Evolutionary conservation across 2,329 filamentous ascomycete genomes (phyloP).

Genomic region (Epichloe scottii): DNA sequence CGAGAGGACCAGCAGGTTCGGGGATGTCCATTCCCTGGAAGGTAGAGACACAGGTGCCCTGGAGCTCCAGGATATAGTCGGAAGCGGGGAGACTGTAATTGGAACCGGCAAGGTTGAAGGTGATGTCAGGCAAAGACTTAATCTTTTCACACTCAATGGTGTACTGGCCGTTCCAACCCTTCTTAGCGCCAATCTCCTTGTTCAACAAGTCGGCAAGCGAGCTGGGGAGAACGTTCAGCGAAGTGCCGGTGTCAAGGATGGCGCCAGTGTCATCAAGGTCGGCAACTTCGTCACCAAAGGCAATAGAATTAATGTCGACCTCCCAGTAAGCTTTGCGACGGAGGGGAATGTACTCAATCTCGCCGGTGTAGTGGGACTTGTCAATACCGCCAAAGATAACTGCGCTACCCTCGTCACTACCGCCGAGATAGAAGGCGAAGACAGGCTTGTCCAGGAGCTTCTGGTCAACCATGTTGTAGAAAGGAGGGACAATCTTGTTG

Average conservation of each 20-base stretch:
- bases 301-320: slow-evolving; percentile 87
- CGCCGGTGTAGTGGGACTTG: slow-evolving; percentile 65
- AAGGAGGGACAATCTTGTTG: slow-evolving; percentile 85
- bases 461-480: slow-evolving; percentile 93
- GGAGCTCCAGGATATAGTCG: slow-evolving; percentile 93
- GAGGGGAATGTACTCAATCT: slow-evolving; percentile 86
- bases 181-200: slow-evolving; percentile 95
- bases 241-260: slow-evolving; percentile 97
- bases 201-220: slow-evolving; percentile 93
- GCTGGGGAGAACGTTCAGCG: slow-evolving; percentile 85
- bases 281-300: slow-evolving; percentile 72
- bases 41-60: slow-evolving; percentile 90
- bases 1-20: slow-evolving; percentile 77
- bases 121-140: slow-evolving; percentile 74
- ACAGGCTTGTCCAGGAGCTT: slow-evolving; percentile 80
- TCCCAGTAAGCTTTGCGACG: slow-evolving; percentile 99
- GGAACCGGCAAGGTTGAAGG: slow-evolving; percentile 79
- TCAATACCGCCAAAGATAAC: slow-evolving; percentile 84
- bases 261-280: slow-evolving; percentile 90
- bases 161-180: slow-evolving; percentile 95
- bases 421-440: slow-evolving; percentile 91
- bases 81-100: slow-evolving; percentile 82
- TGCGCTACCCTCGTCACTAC: slow-evolving; percentile 63
- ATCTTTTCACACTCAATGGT: slow-evolving; percentile 80
- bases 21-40: slow-evolving; percentile 97